Base-by-base conservation (phyloP, 2,329 filamentous ascomycete genomes). In the Penicillium sp. region DNA sequence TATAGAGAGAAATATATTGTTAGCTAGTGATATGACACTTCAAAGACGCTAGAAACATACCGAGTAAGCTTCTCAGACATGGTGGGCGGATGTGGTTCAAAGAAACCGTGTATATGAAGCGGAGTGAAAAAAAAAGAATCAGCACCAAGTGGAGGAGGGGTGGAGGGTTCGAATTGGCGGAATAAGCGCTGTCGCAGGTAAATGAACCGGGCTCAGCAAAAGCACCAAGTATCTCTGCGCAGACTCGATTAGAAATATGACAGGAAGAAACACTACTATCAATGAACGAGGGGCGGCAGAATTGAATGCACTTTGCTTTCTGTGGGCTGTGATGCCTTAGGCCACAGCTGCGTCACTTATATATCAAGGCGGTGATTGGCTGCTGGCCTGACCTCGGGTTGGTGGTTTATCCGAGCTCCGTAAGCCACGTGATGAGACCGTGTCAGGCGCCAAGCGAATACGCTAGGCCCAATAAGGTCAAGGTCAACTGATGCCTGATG, bases 61-160 rank as follows among this genome's bases (percentile, higher is more conserved):
- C 93, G 90, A 71, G 93, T 97, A 72, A 97, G 86, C 81, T 90
- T 96, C 84, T 96, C 92, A 75, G 90, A 84, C 92, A 96, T 96
- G 73, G 71, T 84, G 79, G 71, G 69, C 60, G 51, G 55, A 55
- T 67, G 59, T 56, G 57, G 52, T 54, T 66, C 52, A 58, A 61
- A 57, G 56, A 67, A 63, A 59, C 65, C 62, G 40, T 45, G 58
- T 53, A 51, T 61, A 52, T 59, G 43, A 58, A 25, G 46, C 50
- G 19, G 49, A 46, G 38, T 41, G 38, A 27, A 62, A 61, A 33
- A 57, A 43, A 58, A 43, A 50, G 41, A 64, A 54, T 54, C 61
- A 54, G 43, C 45, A 45, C 54, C 25, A 49, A 42, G 23, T 37
- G 33, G 25, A 49, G 43, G 51, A 45, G 15, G 58, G 52, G 31